Evolutionary conservation across 2,329 filamentous ascomycete genomes (phyloP), one percentile per base, ranked within the genome.

Genomic region (Hymenoscyphus fraxineus): DNA sequence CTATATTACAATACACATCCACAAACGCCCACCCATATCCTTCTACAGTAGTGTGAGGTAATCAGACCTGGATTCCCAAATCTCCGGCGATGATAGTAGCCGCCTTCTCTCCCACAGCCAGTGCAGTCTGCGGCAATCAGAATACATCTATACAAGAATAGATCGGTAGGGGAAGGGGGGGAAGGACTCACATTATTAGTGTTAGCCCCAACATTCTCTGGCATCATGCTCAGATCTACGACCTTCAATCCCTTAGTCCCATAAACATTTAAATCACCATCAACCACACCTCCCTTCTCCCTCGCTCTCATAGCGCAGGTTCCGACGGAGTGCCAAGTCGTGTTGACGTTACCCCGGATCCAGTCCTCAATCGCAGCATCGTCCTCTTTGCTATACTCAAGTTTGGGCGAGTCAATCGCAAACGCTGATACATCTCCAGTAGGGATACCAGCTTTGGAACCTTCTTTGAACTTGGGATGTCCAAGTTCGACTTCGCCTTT

Each of bases 401-500:
- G 78, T 63, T 82, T 76, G 39, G 68, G 64, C 1, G 76, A 65
- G 13, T 56, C 22, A 19, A 61, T 55, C 7, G 39, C 60, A 19
- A 75, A 71, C 1, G 61, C 64, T 15, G 77, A 77, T 1, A 74
- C 74, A 3, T 70, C 57, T 1, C 61, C 65, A 0, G 69, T 66
- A 12, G 47, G 19, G 5, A 74, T 69, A 0, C 75, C 75, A 0
- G 80, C 82, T 13, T 76, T 73, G 0, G 79, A 82, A 0, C 71
- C 75, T 0, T 75, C 65, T 0, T 78, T 70, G 69, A 84, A 85
- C 13, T 73, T 71, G 0, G 82, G 82, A 62, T 82, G 80, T 0
- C 77, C 73, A 5, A 73, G 66, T 3, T 76, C 73, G 2, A 80
- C 44, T 69, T 83, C 79, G 70, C 84, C 78, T 63, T 78, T 69